Percentiles rank a stretch among this genome's conserved stretches.
phyloP scores from a whole-genome alignment of 805 yeast genomes.

The Saccharomyces eubayanus region DNA sequence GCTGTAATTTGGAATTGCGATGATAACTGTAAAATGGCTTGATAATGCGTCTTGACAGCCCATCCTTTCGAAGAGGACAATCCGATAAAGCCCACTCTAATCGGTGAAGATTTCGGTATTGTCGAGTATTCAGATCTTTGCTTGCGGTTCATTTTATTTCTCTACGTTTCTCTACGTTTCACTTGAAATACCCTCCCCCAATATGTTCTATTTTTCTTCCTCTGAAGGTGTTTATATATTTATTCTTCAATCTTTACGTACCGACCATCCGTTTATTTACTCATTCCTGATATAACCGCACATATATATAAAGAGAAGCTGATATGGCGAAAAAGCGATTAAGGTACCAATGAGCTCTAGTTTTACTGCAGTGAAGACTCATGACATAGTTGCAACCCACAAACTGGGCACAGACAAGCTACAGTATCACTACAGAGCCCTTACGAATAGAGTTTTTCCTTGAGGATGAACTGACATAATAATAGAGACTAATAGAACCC shows the following conservation, averaged over 20 bases:
- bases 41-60: conserved; percentile 17
- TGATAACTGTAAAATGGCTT: conserved; percentile 13
- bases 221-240: neutral
- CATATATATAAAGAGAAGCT: too few species aligned
- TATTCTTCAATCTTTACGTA: neutral
- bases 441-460: too few species aligned
- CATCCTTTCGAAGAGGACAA: conserved; percentile 10
- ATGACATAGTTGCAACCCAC: too few species aligned
- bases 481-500: too few species aligned
- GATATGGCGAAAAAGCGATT: too few species aligned
- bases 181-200: neutral
- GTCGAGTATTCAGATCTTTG: conserved; percentile 5
- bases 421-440: too few species aligned
- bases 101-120: conserved; percentile 6
- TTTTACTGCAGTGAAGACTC: too few species aligned
- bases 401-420: too few species aligned
- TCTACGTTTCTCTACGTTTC: neutral
- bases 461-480: too few species aligned
- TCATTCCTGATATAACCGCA: too few species aligned
- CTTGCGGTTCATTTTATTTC: conserved; percentile 3
- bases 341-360: too few species aligned
- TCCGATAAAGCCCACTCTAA: conserved; percentile 15
- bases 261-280: too few species aligned
- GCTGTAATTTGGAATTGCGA: conserved; percentile 14
- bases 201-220: neutral